Conservation (phyloP, 129 eudicot genomes). For the Lonicera japonica region DNA sequence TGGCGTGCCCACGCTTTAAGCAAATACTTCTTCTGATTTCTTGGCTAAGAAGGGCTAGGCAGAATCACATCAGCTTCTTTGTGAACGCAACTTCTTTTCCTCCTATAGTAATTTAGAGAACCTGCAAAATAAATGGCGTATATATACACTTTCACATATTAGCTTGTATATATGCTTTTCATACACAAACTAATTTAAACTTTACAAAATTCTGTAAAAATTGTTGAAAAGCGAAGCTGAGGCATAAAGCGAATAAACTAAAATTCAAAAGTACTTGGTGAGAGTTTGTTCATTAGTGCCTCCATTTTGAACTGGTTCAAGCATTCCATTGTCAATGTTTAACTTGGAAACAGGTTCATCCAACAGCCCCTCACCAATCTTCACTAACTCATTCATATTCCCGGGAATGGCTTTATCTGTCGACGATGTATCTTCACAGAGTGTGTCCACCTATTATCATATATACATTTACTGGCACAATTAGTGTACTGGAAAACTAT, state of each 20-base stretch:
- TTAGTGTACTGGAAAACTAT: neutral
- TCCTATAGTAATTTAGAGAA: slow-evolving; percentile 26
- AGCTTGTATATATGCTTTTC: neutral
- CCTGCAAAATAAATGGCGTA: slow-evolving; percentile 2
- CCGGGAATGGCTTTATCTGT: slow-evolving; percentile 30
- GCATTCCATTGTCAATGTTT: slow-evolving; percentile 36
- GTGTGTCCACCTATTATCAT: slow-evolving; percentile 31
- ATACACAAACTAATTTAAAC: neutral
- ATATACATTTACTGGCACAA: neutral
- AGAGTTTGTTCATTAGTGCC: slow-evolving; percentile 50
- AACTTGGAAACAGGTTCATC: slow-evolving; percentile 37
- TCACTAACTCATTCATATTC: slow-evolving; percentile 30
- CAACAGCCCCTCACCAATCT: slow-evolving; percentile 29
- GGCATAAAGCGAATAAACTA: too few relatives aligned
- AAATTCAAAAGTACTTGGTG: slow-evolving; percentile 17
- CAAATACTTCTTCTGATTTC: too few relatives aligned
- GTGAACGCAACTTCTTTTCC: slow-evolving; percentile 21
- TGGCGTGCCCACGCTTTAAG: too few relatives aligned
- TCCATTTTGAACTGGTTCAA: slow-evolving; percentile 30
- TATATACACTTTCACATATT: too few relatives aligned
- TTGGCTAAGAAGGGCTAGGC: too few relatives aligned
- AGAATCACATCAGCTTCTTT: slow-evolving; percentile 5
- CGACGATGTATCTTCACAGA: slow-evolving; percentile 37
- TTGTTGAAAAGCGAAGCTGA: too few relatives aligned
- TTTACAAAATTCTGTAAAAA: neutral